Conservation (phyloP, 2,329 filamentous ascomycete species). For the Leptographium procerum region DNA sequence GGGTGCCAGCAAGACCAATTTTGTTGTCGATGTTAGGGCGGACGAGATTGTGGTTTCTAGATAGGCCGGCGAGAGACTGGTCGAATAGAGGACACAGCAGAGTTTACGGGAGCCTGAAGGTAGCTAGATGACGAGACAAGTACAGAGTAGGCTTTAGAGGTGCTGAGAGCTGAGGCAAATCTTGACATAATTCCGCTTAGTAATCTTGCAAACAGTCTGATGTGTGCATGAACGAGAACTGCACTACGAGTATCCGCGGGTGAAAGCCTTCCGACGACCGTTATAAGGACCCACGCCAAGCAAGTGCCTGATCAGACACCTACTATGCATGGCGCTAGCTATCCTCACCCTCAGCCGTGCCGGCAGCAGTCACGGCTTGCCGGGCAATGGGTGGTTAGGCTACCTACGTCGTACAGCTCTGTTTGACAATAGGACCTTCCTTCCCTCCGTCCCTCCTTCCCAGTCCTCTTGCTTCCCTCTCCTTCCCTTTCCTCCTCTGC, state of each 20-base stretch:
- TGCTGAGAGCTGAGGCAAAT: no score
- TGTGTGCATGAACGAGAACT: no score
- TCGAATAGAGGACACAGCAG: neutral
- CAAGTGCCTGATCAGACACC: no score
- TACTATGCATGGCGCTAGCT: neutral
- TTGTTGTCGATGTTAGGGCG: constrained; percentile 1
- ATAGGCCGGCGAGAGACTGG: neutral
- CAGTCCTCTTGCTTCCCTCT: neutral
- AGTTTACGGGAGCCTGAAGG: no score
- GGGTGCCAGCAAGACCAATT: neutral
- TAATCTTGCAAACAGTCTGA: no score
- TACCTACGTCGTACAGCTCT: neutral
- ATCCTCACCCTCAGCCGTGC: neutral
- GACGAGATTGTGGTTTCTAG: neutral
- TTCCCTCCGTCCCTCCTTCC: neutral
- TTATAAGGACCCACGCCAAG: no score
- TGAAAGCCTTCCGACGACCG: no score
- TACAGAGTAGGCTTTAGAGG: no score
- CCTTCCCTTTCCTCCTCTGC: neutral
- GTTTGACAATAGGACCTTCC: neutral
- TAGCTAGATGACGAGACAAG: no score
- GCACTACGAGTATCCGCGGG: no score
- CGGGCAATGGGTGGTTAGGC: neutral
- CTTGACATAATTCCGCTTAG: no score
- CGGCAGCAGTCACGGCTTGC: neutral